Base-by-base conservation (phyloP, 306 rosid species). In the Quercus bicolor region DNA sequence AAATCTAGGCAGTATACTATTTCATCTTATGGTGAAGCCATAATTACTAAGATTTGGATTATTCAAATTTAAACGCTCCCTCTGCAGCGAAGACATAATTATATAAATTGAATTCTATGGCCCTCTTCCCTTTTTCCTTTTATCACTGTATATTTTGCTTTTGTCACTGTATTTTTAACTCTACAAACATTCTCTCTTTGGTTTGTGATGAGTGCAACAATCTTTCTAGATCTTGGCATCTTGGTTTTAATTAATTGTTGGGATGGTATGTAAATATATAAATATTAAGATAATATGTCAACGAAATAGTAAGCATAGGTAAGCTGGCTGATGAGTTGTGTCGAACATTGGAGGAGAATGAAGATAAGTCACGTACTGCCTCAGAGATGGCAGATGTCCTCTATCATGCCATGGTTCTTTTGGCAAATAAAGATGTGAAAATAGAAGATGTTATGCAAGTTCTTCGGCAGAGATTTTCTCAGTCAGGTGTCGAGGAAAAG, bases 311-410 rank as follows among this genome's bases (percentile, higher is more conserved):
- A 23, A 56, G 62, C 20, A 5, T 20, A 20, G 23, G 68, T 61
- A 12, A 28, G n/a, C 28, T 61, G 68, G 40, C 28, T 14, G 4
- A 85, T 6, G 98, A 91, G 85, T 83, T 91, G 79, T 92, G 97
- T 82, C 26, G 26, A 24, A 1, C 26, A 24, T 24, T 24, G 26
- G 26, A 24, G 26, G 26, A 24, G 26, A 24, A 24, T 24, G 26
- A 24, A 24, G 90, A 85, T 71, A 87, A 80, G 83, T 79, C 89
- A 24, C 90, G 88, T 1, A 75, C 91, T 71, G 94, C 97, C 13
- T 92, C 97, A 10, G 97, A 92, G 88, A 88, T 90, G 91, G 98
- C 89, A 24, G 97, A 95, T 80, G 89, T 95, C 69, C 82, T 91
- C 61, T 95, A 92, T 48, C 98, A 95, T 76, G 81, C 90, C 71